These are phyloP conservation scores for Lepiota subincarnata DNA, from an alignment of 768 basidiomycete genomes.

Conservation along the genomic window DNA sequence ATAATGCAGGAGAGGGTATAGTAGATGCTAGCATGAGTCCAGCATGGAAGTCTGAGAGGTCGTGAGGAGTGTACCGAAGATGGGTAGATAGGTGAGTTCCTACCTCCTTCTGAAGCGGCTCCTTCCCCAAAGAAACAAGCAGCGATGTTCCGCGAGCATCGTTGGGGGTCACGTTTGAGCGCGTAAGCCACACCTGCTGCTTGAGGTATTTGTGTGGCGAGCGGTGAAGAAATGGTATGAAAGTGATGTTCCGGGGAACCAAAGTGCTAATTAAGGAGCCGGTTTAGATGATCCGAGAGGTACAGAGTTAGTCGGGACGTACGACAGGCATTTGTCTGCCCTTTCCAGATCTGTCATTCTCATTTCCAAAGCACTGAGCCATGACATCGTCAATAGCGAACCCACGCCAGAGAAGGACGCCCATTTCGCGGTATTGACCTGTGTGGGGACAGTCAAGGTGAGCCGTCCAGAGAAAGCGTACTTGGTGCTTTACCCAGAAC, in stretches of 20 bases:
- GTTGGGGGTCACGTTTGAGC: slow-evolving; percentile 68
- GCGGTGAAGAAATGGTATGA: slow-evolving; percentile 89
- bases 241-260: slow-evolving; percentile 83
- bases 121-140: slow-evolving; percentile 93
- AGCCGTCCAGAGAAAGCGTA: not conserved
- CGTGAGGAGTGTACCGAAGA: not conserved
- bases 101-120: slow-evolving; percentile 85
- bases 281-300: not conserved
- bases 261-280: slow-evolving; percentile 58
- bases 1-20: slow-evolving; percentile 69
- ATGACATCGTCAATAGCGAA: slow-evolving; percentile 78
- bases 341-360: slow-evolving; percentile 74
- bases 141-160: slow-evolving; percentile 70
- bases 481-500: slow-evolving; percentile 58
- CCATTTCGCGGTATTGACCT: slow-evolving; percentile 94
- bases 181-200: slow-evolving; percentile 93
- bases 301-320: slow-evolving; percentile 19
- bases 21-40: slow-evolving; percentile 80
- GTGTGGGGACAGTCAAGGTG: not conserved
- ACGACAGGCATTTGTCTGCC: slow-evolving; percentile 95
- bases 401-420: slow-evolving; percentile 85
- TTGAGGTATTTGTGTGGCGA: slow-evolving; percentile 93
- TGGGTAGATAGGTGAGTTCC: slow-evolving; percentile 5
- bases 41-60: slow-evolving; percentile 76
- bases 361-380: slow-evolving; percentile 89